Evolutionary conservation across 2,329 filamentous ascomycete genomes (phyloP), one percentile per base, ranked within the genome.

Genomic region (Aureobasidium zeae): DNA sequence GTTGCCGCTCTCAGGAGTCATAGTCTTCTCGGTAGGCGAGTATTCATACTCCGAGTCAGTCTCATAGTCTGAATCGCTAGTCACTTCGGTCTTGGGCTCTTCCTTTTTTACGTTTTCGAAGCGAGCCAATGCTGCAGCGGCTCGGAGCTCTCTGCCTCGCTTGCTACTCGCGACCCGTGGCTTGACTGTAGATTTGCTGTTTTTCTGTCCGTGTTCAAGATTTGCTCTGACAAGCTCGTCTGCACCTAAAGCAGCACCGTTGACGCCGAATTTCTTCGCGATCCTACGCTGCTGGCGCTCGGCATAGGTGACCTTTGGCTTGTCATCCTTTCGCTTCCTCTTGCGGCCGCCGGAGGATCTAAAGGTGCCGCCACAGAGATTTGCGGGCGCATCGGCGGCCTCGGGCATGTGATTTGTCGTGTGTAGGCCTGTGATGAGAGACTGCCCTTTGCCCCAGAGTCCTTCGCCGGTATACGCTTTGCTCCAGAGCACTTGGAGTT

Each of bases 331-430:
- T 46, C 68, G 65, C 54, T 71, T 68, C 45, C 75, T 69, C 49
- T 71, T 68, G 28, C 71, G 62, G 2, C 57, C 55, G 29, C 68
- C 63, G 20, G 67, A 64, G 1, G 78, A 77, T 35, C 75, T 69
- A 58, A 82, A 94, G 3, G 84, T 87, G 2, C 86, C 86, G 49
- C 86, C 86, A 54, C 86, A 94, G 1, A 91, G 66, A 58, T 86
- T 79, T 55, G 85, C 56, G 4, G 58, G 58, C 19, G 60, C 55
- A 45, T 57, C 51, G n/a, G 48, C 54, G 16, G 54, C 50, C 19
- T 57, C 75, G 0, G 81, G 77, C 33, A 85, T 63, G 12, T 68
- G 58, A 49, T 83, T 78, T 25, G 77, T 71, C 52, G 76, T 72
- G 57, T 76, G 79, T n/a, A 68, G 63, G 16, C 79, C 81, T 3